Evolutionary conservation across 2,329 filamentous ascomycete species (phyloP), one percentile per base, ranked within the genome.

Genomic region (Trichoderma asperellum): DNA sequence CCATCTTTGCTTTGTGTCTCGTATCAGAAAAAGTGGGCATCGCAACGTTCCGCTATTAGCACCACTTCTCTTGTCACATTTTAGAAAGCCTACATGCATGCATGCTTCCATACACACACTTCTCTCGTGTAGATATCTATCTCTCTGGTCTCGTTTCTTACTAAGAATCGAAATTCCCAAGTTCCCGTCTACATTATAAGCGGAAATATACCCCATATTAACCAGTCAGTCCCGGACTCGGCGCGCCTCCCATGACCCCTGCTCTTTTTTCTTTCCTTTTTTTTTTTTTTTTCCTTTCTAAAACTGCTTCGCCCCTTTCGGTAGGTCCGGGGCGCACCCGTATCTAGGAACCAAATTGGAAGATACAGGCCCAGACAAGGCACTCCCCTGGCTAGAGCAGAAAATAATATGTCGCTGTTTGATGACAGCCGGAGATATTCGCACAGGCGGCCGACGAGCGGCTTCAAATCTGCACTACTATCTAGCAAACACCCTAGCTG

Each of bases 271-370:
- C 24, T 24, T 3, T 32, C 32, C 4, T 43, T 49, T 60, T 18
- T 27, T 18, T 40, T 16, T 61, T 10, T 18, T 24, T 21, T 11
- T 18, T 60, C 24, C 24, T 43, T 43, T 12, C 47, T 21, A 49
- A 61, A 61, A 61, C 59, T 61, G 59, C 59, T 61, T 61, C 59
- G 59, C 59, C 59, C 12, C 60, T 43, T 43, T 63, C 60, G 60
- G 60, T 63, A 53, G 60, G 60, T 37, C 60, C 60, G 60, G 47
- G 60, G 40, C 18, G 18, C n/a, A 12, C 29, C 47, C 24, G 47
- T 5, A 49, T 3, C n/a, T n/a, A 7, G 18, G 29, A 27, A 29
- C 60, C 7, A 7, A 29, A 63, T 55, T 49, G 47, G 32, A 56
- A 43, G 8, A 53, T 12, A 64, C 61, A 35, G 29, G 32, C 12